Percentiles rank a stretch among this genome's conserved stretches.
Conservation (phyloP, 441 rosid species). For the Flueggea neowawraea region DNA sequence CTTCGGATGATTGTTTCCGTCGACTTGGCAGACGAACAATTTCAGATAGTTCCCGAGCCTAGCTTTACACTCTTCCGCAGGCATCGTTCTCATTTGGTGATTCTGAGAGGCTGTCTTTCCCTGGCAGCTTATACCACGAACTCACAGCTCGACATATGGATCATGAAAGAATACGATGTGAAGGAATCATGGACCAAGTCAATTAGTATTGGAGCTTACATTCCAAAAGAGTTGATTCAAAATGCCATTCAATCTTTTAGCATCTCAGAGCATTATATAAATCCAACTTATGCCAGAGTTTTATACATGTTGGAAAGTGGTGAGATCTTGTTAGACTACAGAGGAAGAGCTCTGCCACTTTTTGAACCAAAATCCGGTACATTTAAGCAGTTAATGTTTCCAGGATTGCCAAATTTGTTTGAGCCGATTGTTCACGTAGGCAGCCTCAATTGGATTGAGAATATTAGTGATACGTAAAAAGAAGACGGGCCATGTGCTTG, state of each 20-base stretch:
- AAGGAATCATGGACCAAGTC: constrained; percentile 15
- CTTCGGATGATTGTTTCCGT: background rate
- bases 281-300: too few relatives aligned
- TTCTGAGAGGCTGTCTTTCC: constrained; percentile 21
- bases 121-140: constrained; percentile 6
- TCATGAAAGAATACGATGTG: constrained; percentile 15
- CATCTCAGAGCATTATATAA: constrained; percentile 6
- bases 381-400: constrained; percentile 8
- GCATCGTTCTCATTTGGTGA: background rate
- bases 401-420: constrained; percentile 14
- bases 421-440: constrained; percentile 13
- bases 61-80: background rate
- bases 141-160: constrained; percentile 9
- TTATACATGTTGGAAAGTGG: constrained; percentile 5
- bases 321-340: constrained; percentile 15
- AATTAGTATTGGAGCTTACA: constrained; percentile 6
- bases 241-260: background rate
- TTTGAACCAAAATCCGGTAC: constrained; percentile 13
- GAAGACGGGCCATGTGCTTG: too few relatives aligned
- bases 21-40: background rate
- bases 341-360: constrained; percentile 8
- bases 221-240: background rate
- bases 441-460: constrained; percentile 16
- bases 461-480: background rate
- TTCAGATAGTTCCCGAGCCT: background rate